These are phyloP conservation scores for Candida odintsovae DNA, from an alignment of 805 yeast species.

Conservation along the genomic window DNA sequence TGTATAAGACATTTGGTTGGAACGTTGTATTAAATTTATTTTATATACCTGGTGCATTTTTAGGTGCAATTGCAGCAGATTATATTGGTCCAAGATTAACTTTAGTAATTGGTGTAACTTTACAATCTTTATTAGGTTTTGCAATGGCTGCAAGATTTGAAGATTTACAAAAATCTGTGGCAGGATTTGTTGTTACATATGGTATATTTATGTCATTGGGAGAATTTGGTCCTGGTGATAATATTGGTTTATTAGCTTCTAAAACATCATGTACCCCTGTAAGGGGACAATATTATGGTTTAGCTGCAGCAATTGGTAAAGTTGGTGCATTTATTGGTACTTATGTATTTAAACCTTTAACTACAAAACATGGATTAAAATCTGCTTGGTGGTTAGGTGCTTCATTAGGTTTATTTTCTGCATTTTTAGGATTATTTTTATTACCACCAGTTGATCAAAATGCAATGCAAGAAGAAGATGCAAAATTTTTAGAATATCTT, in stretches of 20 bases:
- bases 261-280: slow-evolving; percentile 83
- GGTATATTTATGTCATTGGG: slow-evolving; percentile 87
- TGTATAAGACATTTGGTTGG: slow-evolving; percentile 85
- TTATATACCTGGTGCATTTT: slow-evolving; percentile 83
- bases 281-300: slow-evolving; percentile 86
- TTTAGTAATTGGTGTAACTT: slow-evolving; percentile 55
- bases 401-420: slow-evolving; percentile 68
- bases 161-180: slow-evolving; percentile 53
- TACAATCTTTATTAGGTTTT: slow-evolving; percentile 77
- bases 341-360: slow-evolving; percentile 79
- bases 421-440: slow-evolving; percentile 58
- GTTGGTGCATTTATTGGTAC: slow-evolving; percentile 92
- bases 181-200: slow-evolving; percentile 76
- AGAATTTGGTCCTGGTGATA: slow-evolving; percentile 93
- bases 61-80: slow-evolving; percentile 85
- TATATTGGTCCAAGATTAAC: slow-evolving; percentile 88
- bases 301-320: slow-evolving; percentile 90
- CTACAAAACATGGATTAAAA: slow-evolving; percentile 57
- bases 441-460: slow-evolving; percentile 82
- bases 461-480: slow-evolving; percentile 75
- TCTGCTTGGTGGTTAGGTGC: slow-evolving; percentile 83
- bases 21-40: slow-evolving; percentile 81
- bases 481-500: slow-evolving; percentile 61
- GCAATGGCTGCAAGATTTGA: slow-evolving; percentile 73
- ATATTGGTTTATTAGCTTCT: slow-evolving; percentile 81